Conservation (phyloP, 352 stramenopile genomes). For the Globisporangium cederbergense region DNA sequence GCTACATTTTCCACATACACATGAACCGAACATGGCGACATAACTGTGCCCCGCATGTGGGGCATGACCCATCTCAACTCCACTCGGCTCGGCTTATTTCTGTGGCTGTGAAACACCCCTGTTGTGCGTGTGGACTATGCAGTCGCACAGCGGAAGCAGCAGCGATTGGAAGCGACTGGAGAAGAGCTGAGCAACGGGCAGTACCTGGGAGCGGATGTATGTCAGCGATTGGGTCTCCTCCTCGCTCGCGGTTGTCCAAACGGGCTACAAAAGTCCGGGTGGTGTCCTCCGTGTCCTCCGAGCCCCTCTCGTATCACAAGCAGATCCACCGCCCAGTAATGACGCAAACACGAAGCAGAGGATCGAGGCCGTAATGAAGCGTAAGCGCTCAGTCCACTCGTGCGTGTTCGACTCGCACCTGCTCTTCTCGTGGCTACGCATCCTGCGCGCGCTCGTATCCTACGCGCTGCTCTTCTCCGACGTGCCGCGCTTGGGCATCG, state of each 20-base stretch:
- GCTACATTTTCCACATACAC: too few species aligned
- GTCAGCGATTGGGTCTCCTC: too few species aligned
- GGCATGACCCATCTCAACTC: too few species aligned
- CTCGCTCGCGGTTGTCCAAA: not conserved
- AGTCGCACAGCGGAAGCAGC: too few species aligned
- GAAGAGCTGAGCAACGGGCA: too few species aligned
- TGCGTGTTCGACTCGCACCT: not conserved
- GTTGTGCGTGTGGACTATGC: too few species aligned
- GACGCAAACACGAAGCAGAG: not conserved
- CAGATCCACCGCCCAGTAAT: not conserved
- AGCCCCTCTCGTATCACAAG: not conserved
- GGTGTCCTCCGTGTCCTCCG: not conserved
- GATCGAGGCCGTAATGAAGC: not conserved
- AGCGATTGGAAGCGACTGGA: too few species aligned
- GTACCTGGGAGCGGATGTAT: too few species aligned
- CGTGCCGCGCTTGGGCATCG: not conserved
- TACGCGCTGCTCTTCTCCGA: conserved; percentile 10
- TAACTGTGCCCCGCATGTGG: too few species aligned
- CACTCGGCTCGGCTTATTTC: too few species aligned
- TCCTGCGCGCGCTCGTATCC: conserved; percentile 6
- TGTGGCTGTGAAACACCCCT: too few species aligned
- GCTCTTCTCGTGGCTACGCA: not conserved
- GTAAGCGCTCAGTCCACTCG: conserved; percentile 2
- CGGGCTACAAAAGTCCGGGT: not conserved
- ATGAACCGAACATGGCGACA: too few species aligned